Conservation (phyloP, 768 basidiomycete genomes). For the Flagelloscypha sp. region DNA sequence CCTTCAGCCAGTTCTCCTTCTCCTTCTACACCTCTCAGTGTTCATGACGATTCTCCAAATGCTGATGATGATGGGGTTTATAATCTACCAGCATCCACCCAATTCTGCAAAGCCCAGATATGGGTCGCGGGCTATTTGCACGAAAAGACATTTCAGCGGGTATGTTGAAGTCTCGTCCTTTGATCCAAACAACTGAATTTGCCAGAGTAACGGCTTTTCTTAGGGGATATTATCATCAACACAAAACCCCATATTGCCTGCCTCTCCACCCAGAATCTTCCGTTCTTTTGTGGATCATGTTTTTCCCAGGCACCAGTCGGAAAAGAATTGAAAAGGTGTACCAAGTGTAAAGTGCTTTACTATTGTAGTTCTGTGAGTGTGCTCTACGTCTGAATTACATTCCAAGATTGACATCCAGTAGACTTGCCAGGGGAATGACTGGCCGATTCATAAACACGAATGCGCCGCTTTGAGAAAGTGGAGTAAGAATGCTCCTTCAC, state of each 20-base stretch:
- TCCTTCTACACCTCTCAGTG: too few species aligned
- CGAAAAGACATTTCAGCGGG: too few species aligned
- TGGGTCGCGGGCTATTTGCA: too few species aligned
- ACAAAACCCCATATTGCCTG: slow-evolving; percentile 56
- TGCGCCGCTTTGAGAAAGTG: slow-evolving; percentile 61
- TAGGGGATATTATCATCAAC: too few species aligned
- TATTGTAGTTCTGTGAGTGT: slow-evolving; percentile 70
- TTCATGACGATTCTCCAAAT: too few species aligned
- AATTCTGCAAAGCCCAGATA: too few species aligned
- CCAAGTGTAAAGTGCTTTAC: slow-evolving; percentile 55
- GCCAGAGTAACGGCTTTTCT: too few species aligned
- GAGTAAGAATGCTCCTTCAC: slow-evolving; percentile 41
- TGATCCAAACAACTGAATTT: too few species aligned
- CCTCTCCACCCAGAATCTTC: slow-evolving; percentile 56
- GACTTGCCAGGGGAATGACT: slow-evolving; percentile 68
- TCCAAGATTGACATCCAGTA: slow-evolving; percentile 18
- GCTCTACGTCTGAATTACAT: slow-evolving; percentile 1
- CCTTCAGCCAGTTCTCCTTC: too few species aligned
- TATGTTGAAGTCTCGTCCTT: too few species aligned
- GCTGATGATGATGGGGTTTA: too few species aligned
- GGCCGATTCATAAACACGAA: slow-evolving; percentile 71
- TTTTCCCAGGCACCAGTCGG: slow-evolving; percentile 31
- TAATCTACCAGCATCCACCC: too few species aligned
- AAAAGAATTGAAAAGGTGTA: slow-evolving; percentile 74
- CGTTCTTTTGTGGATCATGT: slow-evolving; percentile 65